Evolutionary conservation across 495 filamentous ascomycete genomes (phyloP), one percentile per base, ranked within the genome.

Genomic region (Cercophora newfieldiana): DNA sequence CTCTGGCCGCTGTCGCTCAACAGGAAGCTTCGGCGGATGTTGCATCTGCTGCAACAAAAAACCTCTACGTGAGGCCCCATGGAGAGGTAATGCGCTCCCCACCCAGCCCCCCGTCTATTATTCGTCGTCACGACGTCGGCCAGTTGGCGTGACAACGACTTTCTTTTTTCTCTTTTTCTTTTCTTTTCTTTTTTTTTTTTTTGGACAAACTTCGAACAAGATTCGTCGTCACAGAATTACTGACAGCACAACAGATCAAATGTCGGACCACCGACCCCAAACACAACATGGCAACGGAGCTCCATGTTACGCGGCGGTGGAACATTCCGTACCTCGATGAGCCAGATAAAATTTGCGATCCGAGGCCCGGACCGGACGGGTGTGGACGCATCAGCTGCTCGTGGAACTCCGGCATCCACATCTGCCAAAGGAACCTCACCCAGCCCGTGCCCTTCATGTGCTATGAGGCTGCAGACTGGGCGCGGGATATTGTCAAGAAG

Each of bases 351-450:
- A 24, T n/a, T 5, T 65, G 62, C 53, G 26, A 31, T 33, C 19
- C 58, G 6, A 7, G 22, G 30, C n/a, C 44, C 19, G 31, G 33
- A 8, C 21, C 24, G 7, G 18, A 16, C 0, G 61, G 61, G 7
- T 65, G 54, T 54, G 49, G 37, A 2, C 63, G 63, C 22, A 25
- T 59, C 24, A 59, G 54, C 63, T 65, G 63, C 63, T 59, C 54
- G 18, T 22, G 22, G 26, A 37, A 53, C 54, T 30, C 63, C 7
- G 63, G 33, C 33, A 22, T 65, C 63, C 51, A 37, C 63, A 18
- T 65, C 7, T 59, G 63, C 54, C 22, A 30, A 14, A 21, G 25
- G 24, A 60, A 60, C 21, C 24, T 60, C n/a, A 22, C 21, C 1
- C 3, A 22, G 58, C 6, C 30, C n/a, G 26, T 60, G 5, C 31